These are phyloP conservation scores for Monascus purpureus DNA, from an alignment of 495 filamentous ascomycete species.

Conservation along the genomic window DNA sequence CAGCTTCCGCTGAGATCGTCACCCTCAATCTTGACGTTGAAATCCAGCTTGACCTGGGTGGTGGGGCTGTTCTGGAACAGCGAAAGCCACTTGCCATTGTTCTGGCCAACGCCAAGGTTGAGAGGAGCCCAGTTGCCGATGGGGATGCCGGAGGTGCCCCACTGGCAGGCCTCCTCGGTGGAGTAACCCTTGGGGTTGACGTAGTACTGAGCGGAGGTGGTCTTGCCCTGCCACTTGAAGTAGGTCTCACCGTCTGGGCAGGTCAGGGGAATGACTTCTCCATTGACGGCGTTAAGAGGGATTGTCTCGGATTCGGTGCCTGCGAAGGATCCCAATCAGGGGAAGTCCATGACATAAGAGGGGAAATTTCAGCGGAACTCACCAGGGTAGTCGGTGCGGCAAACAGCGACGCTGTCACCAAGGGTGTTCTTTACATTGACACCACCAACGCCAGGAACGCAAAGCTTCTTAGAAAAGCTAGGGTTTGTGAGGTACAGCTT, in stretches of 20 bases:
- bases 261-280: constrained; percentile 45
- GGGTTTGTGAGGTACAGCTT: constrained; percentile 68
- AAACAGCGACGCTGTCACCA: constrained; percentile 50
- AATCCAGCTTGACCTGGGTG: constrained; percentile 48
- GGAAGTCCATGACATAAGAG: constrained; percentile 2
- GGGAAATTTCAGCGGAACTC: constrained; percentile 11
- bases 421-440: constrained; percentile 65
- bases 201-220: constrained; percentile 92
- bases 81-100: constrained; percentile 63
- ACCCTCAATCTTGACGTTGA: constrained; percentile 55
- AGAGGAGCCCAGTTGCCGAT: constrained; percentile 84
- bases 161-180: constrained; percentile 60
- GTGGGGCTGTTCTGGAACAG: constrained; percentile 63
- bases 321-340: constrained; percentile 5
- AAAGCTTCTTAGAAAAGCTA: constrained; percentile 50
- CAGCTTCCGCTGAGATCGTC: constrained; percentile 54
- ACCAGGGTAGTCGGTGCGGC: constrained; percentile 94
- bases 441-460: constrained; percentile 55
- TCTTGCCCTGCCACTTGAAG: constrained; percentile 60
- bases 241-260: constrained; percentile 56
- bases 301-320: constrained; percentile 72
- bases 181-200: constrained; percentile 67
- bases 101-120: constrained; percentile 71
- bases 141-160: constrained; percentile 47
- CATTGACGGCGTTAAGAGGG: constrained; percentile 47